A percentile compares a stretch with the other conserved stretches of the same genome.
Evolutionary conservation across 495 filamentous ascomycete species (phyloP).

Genomic region (Xylaria intraflava): DNA sequence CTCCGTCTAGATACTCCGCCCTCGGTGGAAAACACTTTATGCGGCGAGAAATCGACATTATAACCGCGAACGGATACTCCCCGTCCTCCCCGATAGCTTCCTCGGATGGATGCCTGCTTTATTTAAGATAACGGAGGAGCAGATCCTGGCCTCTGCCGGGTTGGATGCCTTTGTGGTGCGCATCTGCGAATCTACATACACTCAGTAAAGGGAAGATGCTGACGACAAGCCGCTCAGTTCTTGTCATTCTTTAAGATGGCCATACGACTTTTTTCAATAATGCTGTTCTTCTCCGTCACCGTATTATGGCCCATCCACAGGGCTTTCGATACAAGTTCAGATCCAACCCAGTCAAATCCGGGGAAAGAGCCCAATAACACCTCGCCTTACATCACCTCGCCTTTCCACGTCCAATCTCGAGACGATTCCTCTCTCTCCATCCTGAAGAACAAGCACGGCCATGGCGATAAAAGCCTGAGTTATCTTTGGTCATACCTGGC

Average conservation of each 20-base stretch:
- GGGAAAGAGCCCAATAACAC: conserved; percentile 2
- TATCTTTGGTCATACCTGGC: conserved; percentile 92
- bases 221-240: conserved; percentile 48
- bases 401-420: neutral
- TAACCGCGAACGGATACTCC: conserved; percentile 63
- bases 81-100: conserved; percentile 76
- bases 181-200: conserved; percentile 12
- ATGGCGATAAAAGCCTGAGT: conserved; percentile 31
- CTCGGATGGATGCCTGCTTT: conserved; percentile 92
- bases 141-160: conserved; percentile 83
- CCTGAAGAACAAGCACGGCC: neutral
- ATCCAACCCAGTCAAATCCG: conserved; percentile 5
- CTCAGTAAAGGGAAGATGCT: neutral
- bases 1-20: conserved; percentile 57
- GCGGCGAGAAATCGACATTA: conserved; percentile 73
- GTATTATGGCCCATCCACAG: conserved; percentile 84
- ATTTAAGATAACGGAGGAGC: conserved; percentile 81
- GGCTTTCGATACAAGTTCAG: conserved; percentile 37
- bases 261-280: conserved; percentile 68
- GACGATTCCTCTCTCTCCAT: neutral
- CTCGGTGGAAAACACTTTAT: conserved; percentile 89
- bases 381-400: conserved; percentile 4
- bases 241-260: conserved; percentile 92
- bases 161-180: conserved; percentile 90
- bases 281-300: conserved; percentile 70